A percentile compares a stretch with the other conserved stretches of the same genome.
phyloP scores from a whole-genome alignment of 2,329 filamentous ascomycete genomes.

The Aspergillus texensis region DNA sequence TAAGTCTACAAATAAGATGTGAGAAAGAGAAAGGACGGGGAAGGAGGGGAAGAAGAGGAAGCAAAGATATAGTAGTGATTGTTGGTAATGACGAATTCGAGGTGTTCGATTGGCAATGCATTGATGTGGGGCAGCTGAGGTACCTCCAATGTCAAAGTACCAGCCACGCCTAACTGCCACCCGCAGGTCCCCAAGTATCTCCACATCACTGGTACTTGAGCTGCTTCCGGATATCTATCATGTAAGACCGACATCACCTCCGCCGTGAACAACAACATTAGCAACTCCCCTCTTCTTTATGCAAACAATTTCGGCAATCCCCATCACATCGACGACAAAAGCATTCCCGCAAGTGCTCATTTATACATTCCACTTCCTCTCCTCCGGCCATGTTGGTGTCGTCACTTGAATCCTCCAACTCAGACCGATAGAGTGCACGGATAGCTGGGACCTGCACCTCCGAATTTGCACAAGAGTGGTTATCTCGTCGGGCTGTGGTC shows the following conservation, averaged over 20 bases:
- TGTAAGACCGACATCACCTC: background rate
- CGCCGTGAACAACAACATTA: background rate
- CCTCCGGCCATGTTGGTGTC: background rate
- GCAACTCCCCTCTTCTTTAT: background rate
- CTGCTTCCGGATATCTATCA: background rate
- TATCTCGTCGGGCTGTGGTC: background rate
- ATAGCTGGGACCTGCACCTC: no score
- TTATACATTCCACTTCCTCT: background rate
- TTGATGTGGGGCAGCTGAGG: background rate
- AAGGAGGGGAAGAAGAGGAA: background rate
- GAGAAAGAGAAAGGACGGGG: background rate
- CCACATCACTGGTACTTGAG: background rate
- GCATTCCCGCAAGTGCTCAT: background rate
- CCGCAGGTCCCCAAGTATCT: background rate
- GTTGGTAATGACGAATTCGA: constrained; percentile 1
- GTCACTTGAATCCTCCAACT: background rate
- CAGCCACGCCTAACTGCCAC: background rate
- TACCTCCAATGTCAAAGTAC: background rate
- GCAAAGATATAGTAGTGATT: background rate
- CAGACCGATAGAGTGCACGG: background rate
- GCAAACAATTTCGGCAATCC: background rate
- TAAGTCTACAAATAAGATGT: background rate
- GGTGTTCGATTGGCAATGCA: background rate
- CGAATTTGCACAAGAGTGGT: background rate
- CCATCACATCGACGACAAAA: background rate